phyloP scores from a whole-genome alignment of 164 flowering plant genomes.

The Berberis thunbergii region DNA sequence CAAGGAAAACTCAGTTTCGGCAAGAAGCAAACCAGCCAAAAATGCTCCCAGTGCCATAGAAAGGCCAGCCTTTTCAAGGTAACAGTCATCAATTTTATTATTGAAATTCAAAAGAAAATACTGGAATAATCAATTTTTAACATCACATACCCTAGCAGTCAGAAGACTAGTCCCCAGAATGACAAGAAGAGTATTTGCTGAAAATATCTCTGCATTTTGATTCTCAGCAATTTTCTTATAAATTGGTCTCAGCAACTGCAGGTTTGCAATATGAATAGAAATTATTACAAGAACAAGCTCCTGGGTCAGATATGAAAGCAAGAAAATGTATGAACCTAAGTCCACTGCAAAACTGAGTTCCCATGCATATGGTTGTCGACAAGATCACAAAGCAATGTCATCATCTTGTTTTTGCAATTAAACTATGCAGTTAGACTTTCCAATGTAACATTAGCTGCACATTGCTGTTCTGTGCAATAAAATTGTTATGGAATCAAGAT shows the following conservation, averaged over 20 bases:
- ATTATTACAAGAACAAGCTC: neutral
- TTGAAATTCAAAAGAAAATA: constrained; percentile 1
- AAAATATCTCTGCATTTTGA: constrained; percentile 98
- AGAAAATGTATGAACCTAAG: neutral
- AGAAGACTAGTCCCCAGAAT: constrained; percentile 96
- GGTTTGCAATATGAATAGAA: neutral
- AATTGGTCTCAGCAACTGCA: constrained; percentile 95
- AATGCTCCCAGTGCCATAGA: constrained; percentile 99
- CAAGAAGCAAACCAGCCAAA: constrained; percentile 98
- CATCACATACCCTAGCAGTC: constrained; percentile 79
- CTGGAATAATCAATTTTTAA: constrained; percentile 6
- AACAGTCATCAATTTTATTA: neutral
- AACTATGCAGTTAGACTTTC: too few species aligned
- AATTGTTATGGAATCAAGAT: too few species aligned
- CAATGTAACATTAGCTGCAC: too few species aligned
- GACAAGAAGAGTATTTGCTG: constrained; percentile 95
- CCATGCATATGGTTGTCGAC: too few species aligned
- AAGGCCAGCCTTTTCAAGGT: constrained; percentile 77
- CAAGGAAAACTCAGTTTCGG: constrained; percentile 97
- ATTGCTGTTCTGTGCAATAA: too few species aligned
- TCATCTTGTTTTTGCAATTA: too few species aligned
- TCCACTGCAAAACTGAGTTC: too few species aligned
- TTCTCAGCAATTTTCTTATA: constrained; percentile 98
- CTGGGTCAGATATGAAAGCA: neutral
- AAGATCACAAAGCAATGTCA: too few species aligned